Evolutionary conservation across 1,284 basidiomycete genomes (phyloP).

Genomic region (Polyporus tsugae): DNA sequence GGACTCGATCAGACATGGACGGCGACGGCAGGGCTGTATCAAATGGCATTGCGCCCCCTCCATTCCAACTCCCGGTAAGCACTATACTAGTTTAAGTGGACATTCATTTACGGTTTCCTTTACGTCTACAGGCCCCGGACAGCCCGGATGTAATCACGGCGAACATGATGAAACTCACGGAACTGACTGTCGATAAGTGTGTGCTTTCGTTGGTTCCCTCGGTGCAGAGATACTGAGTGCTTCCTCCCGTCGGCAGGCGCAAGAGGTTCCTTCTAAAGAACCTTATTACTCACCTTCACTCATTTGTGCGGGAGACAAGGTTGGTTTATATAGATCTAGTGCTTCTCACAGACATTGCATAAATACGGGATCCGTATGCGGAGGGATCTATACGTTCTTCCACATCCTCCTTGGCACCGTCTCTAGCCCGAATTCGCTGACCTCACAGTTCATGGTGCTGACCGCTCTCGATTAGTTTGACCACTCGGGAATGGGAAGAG

Average conservation of each 20-base stretch:
- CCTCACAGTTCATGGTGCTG: neutral
- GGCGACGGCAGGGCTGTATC: constrained; percentile 34
- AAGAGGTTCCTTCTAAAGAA: constrained; percentile 50
- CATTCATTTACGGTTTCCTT: constrained; percentile 4
- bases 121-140: constrained; percentile 52
- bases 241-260: constrained; percentile 31
- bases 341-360: too few species aligned
- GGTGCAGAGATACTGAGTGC: neutral
- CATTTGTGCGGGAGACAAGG: constrained; percentile 71
- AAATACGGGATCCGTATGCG: too few species aligned
- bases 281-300: constrained; percentile 62
- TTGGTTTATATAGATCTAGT: constrained; percentile 32
- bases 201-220: constrained; percentile 25
- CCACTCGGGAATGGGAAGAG: constrained; percentile 87
- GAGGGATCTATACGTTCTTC: too few species aligned
- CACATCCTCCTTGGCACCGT: neutral
- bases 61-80: constrained; percentile 43
- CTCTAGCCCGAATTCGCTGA: too few species aligned
- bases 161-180: constrained; percentile 59
- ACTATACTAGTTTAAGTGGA: neutral
- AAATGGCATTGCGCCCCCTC: constrained; percentile 43
- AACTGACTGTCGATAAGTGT: constrained; percentile 52
- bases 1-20: neutral
- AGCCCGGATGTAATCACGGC: constrained; percentile 62
- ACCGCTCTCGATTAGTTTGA: constrained; percentile 52